Base-by-base conservation (phyloP, 805 yeast genomes). In the Phaffomyces antillensis region DNA sequence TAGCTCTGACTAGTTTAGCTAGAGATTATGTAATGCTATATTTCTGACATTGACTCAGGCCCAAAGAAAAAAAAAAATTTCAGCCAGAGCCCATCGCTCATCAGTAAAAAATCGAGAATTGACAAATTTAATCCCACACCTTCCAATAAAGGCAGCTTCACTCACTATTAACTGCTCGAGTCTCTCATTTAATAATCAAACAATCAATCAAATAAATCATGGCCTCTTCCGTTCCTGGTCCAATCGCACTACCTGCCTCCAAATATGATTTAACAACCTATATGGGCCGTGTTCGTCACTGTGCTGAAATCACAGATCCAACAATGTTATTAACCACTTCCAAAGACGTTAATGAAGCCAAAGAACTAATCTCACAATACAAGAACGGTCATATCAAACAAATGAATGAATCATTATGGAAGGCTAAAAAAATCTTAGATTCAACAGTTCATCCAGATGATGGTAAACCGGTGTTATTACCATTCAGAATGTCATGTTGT, bases 391-490 rank as follows among this genome's bases (percentile, higher is more conserved):
- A 75, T 25, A 61, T 72, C 33, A 71, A 72, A 11, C 64, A 70
- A 16, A 81, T 91, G 77, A 80, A 85, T 2, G 87, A 93, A 1
- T 85, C 81, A 44, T 72, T 91, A 46, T 93, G 99, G 99, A 69
- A 75, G 37, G 93, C 96, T 10, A 91, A 91, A 67, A 79, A 79
- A 62, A 72, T 86, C 30, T 72, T 93, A 55, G 98, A 93, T 65
- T 88, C 96, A 2, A 83, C 96, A 1, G 78, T 89, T 36, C 99
- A 93, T 64, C 99, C 99, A 41, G 99, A 93, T 62, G 91, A 95
- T 7, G 96, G 97, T 1, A 93, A 88, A 56, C 85, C 95, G 1
- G 96, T 93, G 12, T 61, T 86, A 26, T 70, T 93, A 44, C 99
- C 99, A 3, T 93, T 93, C 67, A 77, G 99, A 66, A 93, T 93